Conservation (phyloP, 352 stramenopile species). For the Pythium aristosporum region DNA sequence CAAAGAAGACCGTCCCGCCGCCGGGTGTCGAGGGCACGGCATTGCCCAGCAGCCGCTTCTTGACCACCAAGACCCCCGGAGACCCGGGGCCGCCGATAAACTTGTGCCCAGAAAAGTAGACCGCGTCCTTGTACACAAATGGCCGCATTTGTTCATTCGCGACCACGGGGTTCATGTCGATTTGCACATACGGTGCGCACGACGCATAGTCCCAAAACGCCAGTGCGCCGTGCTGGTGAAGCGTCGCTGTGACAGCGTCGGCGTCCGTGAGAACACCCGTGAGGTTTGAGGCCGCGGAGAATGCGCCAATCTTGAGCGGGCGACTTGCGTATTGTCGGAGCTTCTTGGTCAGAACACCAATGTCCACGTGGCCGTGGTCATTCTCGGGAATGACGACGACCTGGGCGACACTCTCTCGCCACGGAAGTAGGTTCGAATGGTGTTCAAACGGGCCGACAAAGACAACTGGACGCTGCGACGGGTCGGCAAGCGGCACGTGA, state of each 20-base stretch:
- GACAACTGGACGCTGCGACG: slow-evolving; percentile 59
- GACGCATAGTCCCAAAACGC: slow-evolving; percentile 95
- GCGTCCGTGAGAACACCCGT: slow-evolving; percentile 90
- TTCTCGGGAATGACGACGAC: slow-evolving; percentile 57
- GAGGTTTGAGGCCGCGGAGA: slow-evolving; percentile 91
- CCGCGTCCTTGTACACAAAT: slow-evolving; percentile 85
- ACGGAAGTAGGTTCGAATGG: slow-evolving; percentile 95
- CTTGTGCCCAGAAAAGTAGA: slow-evolving; percentile 95
- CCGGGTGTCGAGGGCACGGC: slow-evolving; percentile 40
- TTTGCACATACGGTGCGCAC: slow-evolving; percentile 85
- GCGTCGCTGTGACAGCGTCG: slow-evolving; percentile 67
- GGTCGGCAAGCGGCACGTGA: slow-evolving; percentile 20
- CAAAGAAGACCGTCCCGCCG: slow-evolving; percentile 47
- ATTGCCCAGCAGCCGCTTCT: slow-evolving; percentile 77
- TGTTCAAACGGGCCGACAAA: slow-evolving; percentile 93
- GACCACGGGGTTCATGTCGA: slow-evolving; percentile 92
- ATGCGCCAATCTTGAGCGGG: slow-evolving; percentile 71
- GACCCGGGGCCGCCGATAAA: slow-evolving; percentile 91
- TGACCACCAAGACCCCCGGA: slow-evolving; percentile 92
- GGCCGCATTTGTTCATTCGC: slow-evolving; percentile 10
- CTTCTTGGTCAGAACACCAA: slow-evolving; percentile 45
- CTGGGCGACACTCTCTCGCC: slow-evolving; percentile 84
- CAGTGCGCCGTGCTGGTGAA: slow-evolving; percentile 89
- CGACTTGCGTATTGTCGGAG: slow-evolving; percentile 39
- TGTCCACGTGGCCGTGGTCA: slow-evolving; percentile 40